Base-by-base conservation (phyloP, 139 green algal genomes). In the Zygnema circumcarinatum region DNA sequence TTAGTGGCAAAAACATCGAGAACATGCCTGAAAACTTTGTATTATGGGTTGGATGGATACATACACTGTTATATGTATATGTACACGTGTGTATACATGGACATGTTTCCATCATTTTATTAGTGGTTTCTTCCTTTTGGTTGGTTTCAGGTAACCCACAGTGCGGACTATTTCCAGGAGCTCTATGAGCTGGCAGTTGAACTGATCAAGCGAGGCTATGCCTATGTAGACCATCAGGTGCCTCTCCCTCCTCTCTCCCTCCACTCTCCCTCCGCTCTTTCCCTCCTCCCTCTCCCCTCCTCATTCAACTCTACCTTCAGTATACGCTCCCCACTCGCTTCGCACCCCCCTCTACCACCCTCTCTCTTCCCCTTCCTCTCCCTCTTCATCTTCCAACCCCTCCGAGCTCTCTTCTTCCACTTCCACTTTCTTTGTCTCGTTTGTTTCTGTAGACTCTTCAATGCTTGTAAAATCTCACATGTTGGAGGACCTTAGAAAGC, bases 201-300 rank as follows among this genome's bases (percentile, higher is more conserved):
- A 88, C 94, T 99, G 32, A 99, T 99, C 87, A 95, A 96, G 92
- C 41, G 32, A 0, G 96, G 94, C 35, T 84, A 97, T 69, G 97
- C 97, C 0, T 99, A 97, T 88, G 97, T 99, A 22, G 97, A 95
- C 92, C 97, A 99, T 90, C 97, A 97, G 94, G 81, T 87, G 69
- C 16, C 52, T 86, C 32, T 56, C 52, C 22, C 74, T 33, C 36
- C 69, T 39, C 69, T 78, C 36, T 52, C 69, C 33, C 69, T 16
- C 16, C 16, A 36, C 11, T 41, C 69, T 41, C 11, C 69, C 11
- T 78, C 33, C 69, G 3, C 69, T 78, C 11, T 78, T 11, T 11
- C 69, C 69, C 11, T 39, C 69, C 16, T 16, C 47, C 47, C 16
- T 16, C 16, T 16, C 47, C 47, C 16, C 47, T 62, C 47, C 47